Base-by-base conservation (phyloP, 1,284 basidiomycete species). In the Thecaphora thlaspeos region DNA sequence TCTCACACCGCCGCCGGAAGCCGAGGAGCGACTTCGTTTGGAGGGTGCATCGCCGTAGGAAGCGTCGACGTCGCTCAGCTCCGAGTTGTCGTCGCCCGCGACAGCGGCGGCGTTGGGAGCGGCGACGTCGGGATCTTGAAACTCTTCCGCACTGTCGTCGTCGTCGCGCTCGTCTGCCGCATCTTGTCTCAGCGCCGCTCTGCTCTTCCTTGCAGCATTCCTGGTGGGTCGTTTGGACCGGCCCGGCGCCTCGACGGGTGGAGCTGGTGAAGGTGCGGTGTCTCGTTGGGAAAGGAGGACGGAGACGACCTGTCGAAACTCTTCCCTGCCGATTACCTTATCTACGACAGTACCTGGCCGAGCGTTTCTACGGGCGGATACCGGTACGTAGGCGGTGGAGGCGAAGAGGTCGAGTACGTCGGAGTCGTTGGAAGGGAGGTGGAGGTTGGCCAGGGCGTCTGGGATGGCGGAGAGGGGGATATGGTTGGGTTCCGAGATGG, bases 361-460 rank as follows among this genome's bases (percentile, higher is more conserved):
- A 15, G 50, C 43, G 0, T 46, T 21, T 8, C 54, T 37, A 9
- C 54, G 43, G 15, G 55, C 46, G 4, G 52, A 53, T 10, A 49
- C 43, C 22, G 61, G 56, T 0, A 41, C 41, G 32, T 64, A 61
- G 12, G 67, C 60, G 1, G 60, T 59, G 5, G 68, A 57, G 0
- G 55, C 49, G 23, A 70, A 70, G 1, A 70, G 51, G 1, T 55
- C 51, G 10, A 70, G 49, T 18, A 70, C 57, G 12, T 52, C 52
- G 1, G 55, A 24, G 21, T 70, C 67, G 44, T 59, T 23, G 1
- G 61, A 41, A 12, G 62, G 47, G 2, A 70, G 48, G 1, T 57
- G 57, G 4, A 70, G 63, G 14, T 67, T 67, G 15, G 63, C 47
- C 5, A 70, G 55, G 9, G 67, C 67, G 50, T 67, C 63, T 2